Percentiles rank a stretch among this genome's conserved stretches.
Conservation (phyloP, 2,329 filamentous ascomycete genomes). For the Rutstroemia sp. region DNA sequence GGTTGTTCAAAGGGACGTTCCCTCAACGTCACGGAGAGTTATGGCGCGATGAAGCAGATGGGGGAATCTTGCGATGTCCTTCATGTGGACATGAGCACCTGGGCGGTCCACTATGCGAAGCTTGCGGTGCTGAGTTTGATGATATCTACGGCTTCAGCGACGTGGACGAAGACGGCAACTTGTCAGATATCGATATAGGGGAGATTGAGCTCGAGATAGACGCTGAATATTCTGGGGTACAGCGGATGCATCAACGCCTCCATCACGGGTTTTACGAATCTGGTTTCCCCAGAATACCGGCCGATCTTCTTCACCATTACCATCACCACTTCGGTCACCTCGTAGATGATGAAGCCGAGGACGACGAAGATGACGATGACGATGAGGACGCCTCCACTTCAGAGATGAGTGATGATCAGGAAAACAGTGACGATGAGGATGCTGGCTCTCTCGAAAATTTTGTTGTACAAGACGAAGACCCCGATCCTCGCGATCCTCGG, state of each 20-base stretch:
- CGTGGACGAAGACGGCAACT: not conserved
- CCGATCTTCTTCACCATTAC: slow-evolving; percentile 1
- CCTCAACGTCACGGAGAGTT: slow-evolving; percentile 11
- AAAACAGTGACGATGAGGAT: slow-evolving; percentile 20
- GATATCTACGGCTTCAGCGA: slow-evolving; percentile 18
- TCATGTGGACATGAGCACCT: slow-evolving; percentile 56
- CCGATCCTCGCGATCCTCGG: slow-evolving; percentile 14
- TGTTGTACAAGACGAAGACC: slow-evolving; percentile 24
- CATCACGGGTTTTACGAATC: not conserved
- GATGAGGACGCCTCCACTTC: slow-evolving; percentile 4
- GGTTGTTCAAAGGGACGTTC: slow-evolving; percentile 53
- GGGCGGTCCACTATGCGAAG: slow-evolving; percentile 44
- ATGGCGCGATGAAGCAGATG: slow-evolving; percentile 49
- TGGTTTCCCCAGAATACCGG: not conserved
- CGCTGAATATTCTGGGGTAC: slow-evolving; percentile 1
- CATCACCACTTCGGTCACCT: slow-evolving; percentile 5
- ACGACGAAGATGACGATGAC: slow-evolving; percentile 4
- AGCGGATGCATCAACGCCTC: not conserved
- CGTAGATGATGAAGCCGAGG: not conserved
- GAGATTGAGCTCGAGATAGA: slow-evolving; percentile 11
- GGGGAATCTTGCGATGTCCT: slow-evolving; percentile 54
- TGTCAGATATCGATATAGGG: slow-evolving; percentile 21
- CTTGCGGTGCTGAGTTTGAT: slow-evolving; percentile 36
- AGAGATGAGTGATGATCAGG: slow-evolving; percentile 6
- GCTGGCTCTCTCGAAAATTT: slow-evolving; percentile 25